Conservation (phyloP, 2,329 filamentous ascomycete genomes). For the Pseudopyricularia cyperi region DNA sequence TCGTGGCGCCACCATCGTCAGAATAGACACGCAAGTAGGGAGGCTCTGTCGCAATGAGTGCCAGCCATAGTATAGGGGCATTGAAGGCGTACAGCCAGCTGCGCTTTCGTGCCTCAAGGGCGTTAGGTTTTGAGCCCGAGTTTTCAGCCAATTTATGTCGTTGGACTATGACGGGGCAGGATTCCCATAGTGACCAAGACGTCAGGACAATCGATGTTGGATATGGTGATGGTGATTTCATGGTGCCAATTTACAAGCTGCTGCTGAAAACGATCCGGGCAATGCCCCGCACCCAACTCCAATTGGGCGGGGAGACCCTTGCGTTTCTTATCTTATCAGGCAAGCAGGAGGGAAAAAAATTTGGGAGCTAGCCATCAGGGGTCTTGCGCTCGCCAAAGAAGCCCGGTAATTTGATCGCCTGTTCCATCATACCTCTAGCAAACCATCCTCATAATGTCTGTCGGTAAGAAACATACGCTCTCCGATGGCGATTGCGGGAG, state of each 20-base stretch:
- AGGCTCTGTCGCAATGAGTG: slow-evolving; percentile 33
- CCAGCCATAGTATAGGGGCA: slow-evolving; percentile 24
- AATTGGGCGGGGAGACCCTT: neutral
- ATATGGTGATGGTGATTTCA: too few species aligned
- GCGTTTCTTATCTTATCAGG: slow-evolving; percentile 1
- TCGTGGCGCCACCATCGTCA: too few species aligned
- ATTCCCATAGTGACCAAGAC: too few species aligned
- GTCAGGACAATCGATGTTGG: too few species aligned
- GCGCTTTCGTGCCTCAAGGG: slow-evolving; percentile 55
- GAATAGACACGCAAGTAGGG: slow-evolving; percentile 10
- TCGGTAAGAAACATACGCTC: slow-evolving; percentile 11
- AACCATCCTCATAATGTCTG: slow-evolving; percentile 8
- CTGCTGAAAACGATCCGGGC: too few species aligned
- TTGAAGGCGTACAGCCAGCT: slow-evolving; percentile 58
- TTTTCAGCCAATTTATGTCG: too few species aligned
- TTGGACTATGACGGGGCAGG: too few species aligned
- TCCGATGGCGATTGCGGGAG: slow-evolving; percentile 11
- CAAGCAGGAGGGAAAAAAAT: too few species aligned
- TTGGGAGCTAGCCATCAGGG: neutral
- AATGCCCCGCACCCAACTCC: neutral
- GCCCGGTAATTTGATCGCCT: neutral
- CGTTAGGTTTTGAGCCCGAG: slow-evolving; percentile 22
- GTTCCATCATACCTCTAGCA: neutral
- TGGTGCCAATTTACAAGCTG: too few species aligned
- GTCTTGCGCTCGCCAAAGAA: neutral